Evolutionary conservation across 257 asterid genomes (phyloP).

Genomic region (Linderniella brevidens): DNA sequence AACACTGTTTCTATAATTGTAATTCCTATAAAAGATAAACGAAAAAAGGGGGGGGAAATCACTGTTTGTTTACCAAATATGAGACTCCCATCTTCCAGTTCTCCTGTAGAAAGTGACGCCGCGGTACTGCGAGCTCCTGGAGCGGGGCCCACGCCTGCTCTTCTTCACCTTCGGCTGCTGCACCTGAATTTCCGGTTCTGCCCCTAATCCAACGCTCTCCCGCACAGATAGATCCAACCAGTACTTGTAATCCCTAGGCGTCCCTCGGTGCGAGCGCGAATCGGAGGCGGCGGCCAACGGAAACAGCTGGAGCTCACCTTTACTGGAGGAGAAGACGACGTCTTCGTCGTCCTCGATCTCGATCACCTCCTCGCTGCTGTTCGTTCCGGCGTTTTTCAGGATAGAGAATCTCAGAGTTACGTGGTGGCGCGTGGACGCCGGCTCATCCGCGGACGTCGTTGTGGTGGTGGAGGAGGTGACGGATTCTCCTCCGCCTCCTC

Average conservation of each 20-base stretch:
- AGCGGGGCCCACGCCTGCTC: conserved; percentile 94
- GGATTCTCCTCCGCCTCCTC: conserved; percentile 30
- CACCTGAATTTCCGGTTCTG: conserved; percentile 19
- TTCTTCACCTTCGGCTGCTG: conserved; percentile 41
- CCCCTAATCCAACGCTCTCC: conserved; percentile 16
- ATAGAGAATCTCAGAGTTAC: conserved; percentile 62
- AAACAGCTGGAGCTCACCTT: conserved; percentile 52
- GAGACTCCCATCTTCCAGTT: conserved; percentile 98
- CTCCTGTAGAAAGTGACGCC: conserved; percentile 94
- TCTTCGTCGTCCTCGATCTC: conserved; percentile 18
- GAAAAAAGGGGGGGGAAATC: too few relatives aligned
- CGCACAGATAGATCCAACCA: conserved; percentile 63
- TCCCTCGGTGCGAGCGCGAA: conserved; percentile 11
- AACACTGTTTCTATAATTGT: too few relatives aligned
- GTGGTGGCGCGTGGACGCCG: conserved; percentile 10
- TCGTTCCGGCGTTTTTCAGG: conserved; percentile 11
- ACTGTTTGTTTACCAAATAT: conserved; percentile 42
- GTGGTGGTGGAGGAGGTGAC: conserved; percentile 33
- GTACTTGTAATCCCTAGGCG: conserved; percentile 9
- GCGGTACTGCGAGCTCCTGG: conserved; percentile 88
- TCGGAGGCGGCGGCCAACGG: conserved; percentile 9
- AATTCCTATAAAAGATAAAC: too few relatives aligned
- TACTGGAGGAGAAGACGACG: conserved; percentile 1
- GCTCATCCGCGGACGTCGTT: conserved; percentile 10
- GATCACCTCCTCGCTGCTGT: conserved; percentile 13